Evolutionary conservation across 768 basidiomycete genomes (phyloP).

Genomic region (Termitomyces sp.): DNA sequence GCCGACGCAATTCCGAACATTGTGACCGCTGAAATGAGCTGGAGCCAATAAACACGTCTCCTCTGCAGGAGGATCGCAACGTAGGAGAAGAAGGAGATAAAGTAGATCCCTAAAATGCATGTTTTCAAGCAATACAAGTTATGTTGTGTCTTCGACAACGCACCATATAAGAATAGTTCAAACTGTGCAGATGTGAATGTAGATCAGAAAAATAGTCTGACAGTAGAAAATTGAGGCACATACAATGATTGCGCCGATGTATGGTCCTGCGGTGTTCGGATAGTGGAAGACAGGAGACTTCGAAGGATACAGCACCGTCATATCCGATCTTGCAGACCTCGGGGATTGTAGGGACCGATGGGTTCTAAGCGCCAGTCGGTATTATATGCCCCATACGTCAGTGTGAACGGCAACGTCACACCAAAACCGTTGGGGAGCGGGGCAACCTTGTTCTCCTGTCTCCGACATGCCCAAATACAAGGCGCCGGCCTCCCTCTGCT

Average conservation of each 20-base stretch:
- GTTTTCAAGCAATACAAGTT: not conserved
- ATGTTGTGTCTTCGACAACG: not conserved
- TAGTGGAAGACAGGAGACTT: conserved; percentile 1
- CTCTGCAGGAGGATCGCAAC: conserved; percentile 4
- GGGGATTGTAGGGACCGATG: not conserved
- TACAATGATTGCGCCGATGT: conserved; percentile 8
- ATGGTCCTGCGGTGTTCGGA: conserved; percentile 4
- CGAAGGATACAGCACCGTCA: conserved; percentile 8
- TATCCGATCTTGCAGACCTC: not conserved
- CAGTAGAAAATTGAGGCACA: not conserved
- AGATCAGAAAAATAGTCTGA: not conserved
- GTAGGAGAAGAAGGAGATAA: conserved; percentile 7
- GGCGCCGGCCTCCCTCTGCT: not conserved
- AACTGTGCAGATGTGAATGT: conserved; percentile 5
- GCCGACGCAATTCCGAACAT: conserved; percentile 14
- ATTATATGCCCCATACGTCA: not conserved
- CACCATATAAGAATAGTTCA: conserved; percentile 15
- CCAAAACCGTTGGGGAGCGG: not conserved
- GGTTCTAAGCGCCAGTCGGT: not conserved
- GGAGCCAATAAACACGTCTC: not conserved
- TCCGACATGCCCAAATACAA: not conserved
- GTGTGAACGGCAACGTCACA: not conserved
- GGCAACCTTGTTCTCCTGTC: conserved; percentile 5
- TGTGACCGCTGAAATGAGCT: not conserved
- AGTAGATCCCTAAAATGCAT: conserved; percentile 11